Base-by-base conservation (phyloP, 1,139 yeast species). In the Wickerhamiella infanticola region DNA sequence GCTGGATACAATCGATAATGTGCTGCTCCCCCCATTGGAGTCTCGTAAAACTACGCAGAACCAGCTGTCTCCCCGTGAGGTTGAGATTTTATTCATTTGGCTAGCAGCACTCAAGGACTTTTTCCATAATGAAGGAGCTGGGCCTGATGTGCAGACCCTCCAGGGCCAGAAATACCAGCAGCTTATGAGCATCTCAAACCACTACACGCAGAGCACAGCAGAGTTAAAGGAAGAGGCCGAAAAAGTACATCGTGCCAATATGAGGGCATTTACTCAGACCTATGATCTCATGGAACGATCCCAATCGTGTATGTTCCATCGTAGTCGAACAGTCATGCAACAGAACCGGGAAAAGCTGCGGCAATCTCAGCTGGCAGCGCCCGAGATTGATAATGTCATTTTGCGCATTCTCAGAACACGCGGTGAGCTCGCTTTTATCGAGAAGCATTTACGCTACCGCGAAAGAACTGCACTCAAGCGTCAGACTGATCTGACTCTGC, bases 91-190 rank as follows among this genome's bases (percentile, higher is more conserved):
- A 0, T 77, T 81, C 52, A 69, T 75, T 1, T 85, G 95, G 95
- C 61, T 82, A 24, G 69, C 75, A 46, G 69, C 79, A 8, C 63
- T 83, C 36, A 63, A 75, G 46, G 85, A 78, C 50, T 84, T 83
- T 58, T 84, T 85, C 63, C 78, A 84, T 58, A 80, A 82, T 56
- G 79, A 74, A 47, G 95, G 95, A 0, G 81, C 80, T 44, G 95
- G 95, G 0, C 93, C 93, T 0, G 74, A 86, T 0, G 58, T 82
- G 39, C 77, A 73, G 51, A 75, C 74, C 8, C 64, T 84, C 55
- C 79, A 78, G 52, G 75, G 72, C 42, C 73, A 73, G 38, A 36
- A 39, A 29, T 82, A 80, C 58, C 85, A 81, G 58, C 73, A 78
- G 35, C 61, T 83, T 24, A 63, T 79, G 50, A 63, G 81, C 24